Evolutionary conservation across 2,329 filamentous ascomycete genomes (phyloP), one percentile per base, ranked within the genome.

Genomic region (Microcyclospora tardicrescens): DNA sequence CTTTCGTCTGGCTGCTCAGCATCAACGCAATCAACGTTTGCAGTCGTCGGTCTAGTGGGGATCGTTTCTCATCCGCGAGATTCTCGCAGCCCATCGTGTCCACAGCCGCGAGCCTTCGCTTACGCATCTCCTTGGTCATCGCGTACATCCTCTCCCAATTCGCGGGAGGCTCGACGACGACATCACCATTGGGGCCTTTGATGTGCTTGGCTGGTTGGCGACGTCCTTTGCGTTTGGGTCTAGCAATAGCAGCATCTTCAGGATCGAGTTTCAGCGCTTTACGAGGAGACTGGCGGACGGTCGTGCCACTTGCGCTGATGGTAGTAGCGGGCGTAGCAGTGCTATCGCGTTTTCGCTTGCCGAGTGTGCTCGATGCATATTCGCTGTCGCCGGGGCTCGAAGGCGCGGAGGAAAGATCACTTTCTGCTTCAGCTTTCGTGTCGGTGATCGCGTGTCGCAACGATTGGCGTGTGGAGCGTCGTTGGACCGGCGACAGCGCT

Each of bases 71-170:
- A 39, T 74, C 65, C 2, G 82, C 83, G 9, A 91, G 69, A 6
- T 75, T 73, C 61, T 86, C 86, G 61, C 91, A 98, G 10, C 91
- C 91, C 87, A 96, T 95, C 0, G 89, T 96, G 60, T 98, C 91
- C 10, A 98, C 91, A 0, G 89, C 83, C 1, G 91, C 91, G 0
- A 72, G 61, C 30, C 72, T 81, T 61, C 66, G 73, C 57, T 57
- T 81, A 63, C 63, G 79, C 86, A 96, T 95, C 53, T 75, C 72
- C 53, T 80, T 79, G 33, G 93, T 81, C 1, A 75, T 64, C 28
- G 71, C 63, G 62, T 95, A 98, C 41, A 94, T 77, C 40, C 78
- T 73, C 45, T 85, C 77, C 91, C 91, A 95, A 57, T 86, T 77
- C 0, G 77, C 69, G 0, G 87, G 86, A 1, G 85, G 75, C 13